Base-by-base conservation (phyloP, 2,329 filamentous ascomycete species). In the Colletotrichum costaricense region DNA sequence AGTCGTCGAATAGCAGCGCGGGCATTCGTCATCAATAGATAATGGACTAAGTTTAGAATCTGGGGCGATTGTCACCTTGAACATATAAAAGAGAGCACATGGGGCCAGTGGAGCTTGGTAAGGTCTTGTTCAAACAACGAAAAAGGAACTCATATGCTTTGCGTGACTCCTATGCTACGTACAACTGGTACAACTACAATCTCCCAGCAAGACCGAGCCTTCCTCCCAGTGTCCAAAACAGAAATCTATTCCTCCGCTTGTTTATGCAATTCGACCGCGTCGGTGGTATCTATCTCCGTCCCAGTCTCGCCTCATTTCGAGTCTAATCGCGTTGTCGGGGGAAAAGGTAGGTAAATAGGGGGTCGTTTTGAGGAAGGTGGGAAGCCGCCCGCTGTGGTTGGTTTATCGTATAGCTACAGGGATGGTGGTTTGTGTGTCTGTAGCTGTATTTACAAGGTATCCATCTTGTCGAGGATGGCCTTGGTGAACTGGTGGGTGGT, bases 401-500 rank as follows among this genome's bases (percentile, higher is more conserved):
- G 52, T 72, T 42, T 69, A 59, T 60, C 46, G 59, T 63, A 68
- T 57, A 68, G 69, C 69, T 72, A 72, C 69, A 72, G 62, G 49
- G 62, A 33, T 28, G 46, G 11, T 22, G 28, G 42, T 60, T 22
- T 38, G 11, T 42, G 49, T 30, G 60, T 35, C 14, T 49, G 54
- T 73, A 65, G 66, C 58, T 22, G 26, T n/a, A 57, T 82, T 89
- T 90, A 93, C 83, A 92, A 80, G 78, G 88, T 86, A 89, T 98
- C 96, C 95, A 99, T 97, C 90, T 97, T 94, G 88, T 95, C 91
- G 81, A 99, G 90, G 81, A 99, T 94, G 79, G 97, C 95, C 80
- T 93, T 90, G 80, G 97, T 98, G 88, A 98, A 99, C 84, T 98
- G 92, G 86, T 98, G 92, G 76, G 96, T 99, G 79, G 93, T 95